These are phyloP conservation scores for Arabidopsis lyrata DNA, from an alignment of 441 rosid genomes.

Conservation along the genomic window DNA sequence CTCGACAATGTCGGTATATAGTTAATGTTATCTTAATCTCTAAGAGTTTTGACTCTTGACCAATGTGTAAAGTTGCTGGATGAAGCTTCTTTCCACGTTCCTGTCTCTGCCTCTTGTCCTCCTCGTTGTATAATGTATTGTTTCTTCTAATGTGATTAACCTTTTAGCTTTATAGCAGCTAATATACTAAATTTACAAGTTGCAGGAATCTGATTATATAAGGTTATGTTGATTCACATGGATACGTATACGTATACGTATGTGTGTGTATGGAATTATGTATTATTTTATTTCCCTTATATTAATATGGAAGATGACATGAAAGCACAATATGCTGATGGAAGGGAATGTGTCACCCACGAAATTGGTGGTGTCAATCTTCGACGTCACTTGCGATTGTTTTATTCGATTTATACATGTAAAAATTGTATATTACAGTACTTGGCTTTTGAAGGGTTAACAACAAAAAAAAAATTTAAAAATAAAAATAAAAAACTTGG, in stretches of 20 bases:
- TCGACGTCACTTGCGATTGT: constrained; percentile 32
- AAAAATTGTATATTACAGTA: constrained; percentile 1
- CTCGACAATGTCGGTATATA: constrained; percentile 34
- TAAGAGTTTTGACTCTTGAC: not conserved
- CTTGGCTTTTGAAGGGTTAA: constrained; percentile 34
- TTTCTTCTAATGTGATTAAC: constrained; percentile 14
- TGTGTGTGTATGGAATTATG: not conserved
- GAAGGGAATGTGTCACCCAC: constrained; percentile 49
- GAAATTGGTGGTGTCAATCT: constrained; percentile 35
- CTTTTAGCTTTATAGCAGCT: constrained; percentile 19
- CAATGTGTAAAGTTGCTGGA: constrained; percentile 32
- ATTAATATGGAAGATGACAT: constrained; percentile 40
- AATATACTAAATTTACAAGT: constrained; percentile 32
- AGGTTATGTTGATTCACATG: constrained; percentile 15
- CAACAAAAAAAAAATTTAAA: no score
- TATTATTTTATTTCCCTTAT: not conserved
- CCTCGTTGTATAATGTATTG: constrained; percentile 24
- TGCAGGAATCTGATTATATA: constrained; percentile 4
- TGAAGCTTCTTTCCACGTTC: constrained; percentile 35
- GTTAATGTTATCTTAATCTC: constrained; percentile 29
- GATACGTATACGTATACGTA: constrained; percentile 37
- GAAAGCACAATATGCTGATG: constrained; percentile 42
- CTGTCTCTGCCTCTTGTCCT: constrained; percentile 34
- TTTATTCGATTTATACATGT: constrained; percentile 19
- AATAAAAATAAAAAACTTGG: not conserved